Base-by-base conservation (phyloP, 345 rosid species). In the Erysimum cheiranthoides region DNA sequence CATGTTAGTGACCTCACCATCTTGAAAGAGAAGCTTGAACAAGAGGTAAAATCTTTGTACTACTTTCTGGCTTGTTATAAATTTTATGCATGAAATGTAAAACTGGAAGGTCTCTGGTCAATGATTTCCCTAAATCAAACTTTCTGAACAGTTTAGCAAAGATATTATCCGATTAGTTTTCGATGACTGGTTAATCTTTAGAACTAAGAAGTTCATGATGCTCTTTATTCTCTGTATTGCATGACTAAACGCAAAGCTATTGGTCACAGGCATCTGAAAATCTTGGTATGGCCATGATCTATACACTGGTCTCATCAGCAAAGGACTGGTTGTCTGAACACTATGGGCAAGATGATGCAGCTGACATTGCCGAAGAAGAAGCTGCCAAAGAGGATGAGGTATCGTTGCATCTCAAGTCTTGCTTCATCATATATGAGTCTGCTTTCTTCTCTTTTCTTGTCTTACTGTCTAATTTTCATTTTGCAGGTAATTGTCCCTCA, bases 251-350 rank as follows among this genome's bases (percentile, higher is more conserved):
- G 42, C 21, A 52, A 51, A 39, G 14, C 65, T 65, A 63, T 63
- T 53, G 74, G 73, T 45, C 43, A 21, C 85, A 95, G 98, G 98
- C 96, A 57, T 74, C 86, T 61, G 97, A 95, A 81, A 95, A 90
- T 75, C 96, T 95, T 76, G 98, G 99, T 59, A 95, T 92, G 99
- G 91, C 98, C 38, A 95, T 96, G 98, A 70, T 92, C 42, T 95
- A 95, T 85, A 90, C 99, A 53, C 78, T 93, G 77, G 89, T 91
- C 63, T 70, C 93, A 73, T 92, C 94, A 66, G 96, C 98, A 69
- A 85, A 92, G 78, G 99, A 93, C 60, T 95, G 99, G 97, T 73
- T 95, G 52, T 82, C 90, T 69, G 99, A 95, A 82, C 75, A 73
- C 75, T 95, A 86, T 81, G 79, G 94, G 70, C 86, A 84, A 83